These are phyloP conservation scores for Collybiopsis luxurians DNA, from an alignment of 768 basidiomycete species.

Conservation along the genomic window DNA sequence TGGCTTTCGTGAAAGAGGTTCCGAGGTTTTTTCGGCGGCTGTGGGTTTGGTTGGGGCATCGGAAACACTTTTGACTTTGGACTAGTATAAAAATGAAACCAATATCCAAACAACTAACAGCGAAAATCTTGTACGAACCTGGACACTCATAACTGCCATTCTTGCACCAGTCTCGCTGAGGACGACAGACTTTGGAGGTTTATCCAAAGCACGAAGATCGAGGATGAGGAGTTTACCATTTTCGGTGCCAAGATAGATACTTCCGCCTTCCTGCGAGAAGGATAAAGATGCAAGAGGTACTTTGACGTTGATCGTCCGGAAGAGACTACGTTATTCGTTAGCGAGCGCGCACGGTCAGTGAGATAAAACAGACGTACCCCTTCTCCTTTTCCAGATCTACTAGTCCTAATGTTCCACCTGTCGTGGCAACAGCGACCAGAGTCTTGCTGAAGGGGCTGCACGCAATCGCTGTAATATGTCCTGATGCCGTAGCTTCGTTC, in stretches of 20 bases:
- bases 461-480: constrained; percentile 53
- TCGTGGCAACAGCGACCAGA: constrained; percentile 56
- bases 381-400: constrained; percentile 77
- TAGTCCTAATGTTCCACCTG: constrained; percentile 51
- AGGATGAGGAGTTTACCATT: constrained; percentile 61
- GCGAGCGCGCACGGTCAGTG: background rate
- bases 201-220: constrained; percentile 65
- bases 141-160: constrained; percentile 54
- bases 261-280: constrained; percentile 69
- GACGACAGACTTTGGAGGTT: constrained; percentile 51
- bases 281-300: constrained; percentile 53
- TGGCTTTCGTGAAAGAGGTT: constrained; percentile 6
- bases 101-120: background rate
- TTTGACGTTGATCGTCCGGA: constrained; percentile 56
- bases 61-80: background rate
- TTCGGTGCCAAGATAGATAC: constrained; percentile 63
- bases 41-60: constrained; percentile 12
- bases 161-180: constrained; percentile 46
- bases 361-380: constrained; percentile 38
- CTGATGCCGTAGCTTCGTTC: constrained; percentile 35
- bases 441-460: constrained; percentile 80
- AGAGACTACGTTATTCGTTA: constrained; percentile 38
- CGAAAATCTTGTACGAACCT: constrained; percentile 35
- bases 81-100: constrained; percentile 12
- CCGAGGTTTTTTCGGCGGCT: constrained; percentile 14